phyloP scores from a whole-genome alignment of 1,284 basidiomycete species.

The Trichosporon ovoides region DNA sequence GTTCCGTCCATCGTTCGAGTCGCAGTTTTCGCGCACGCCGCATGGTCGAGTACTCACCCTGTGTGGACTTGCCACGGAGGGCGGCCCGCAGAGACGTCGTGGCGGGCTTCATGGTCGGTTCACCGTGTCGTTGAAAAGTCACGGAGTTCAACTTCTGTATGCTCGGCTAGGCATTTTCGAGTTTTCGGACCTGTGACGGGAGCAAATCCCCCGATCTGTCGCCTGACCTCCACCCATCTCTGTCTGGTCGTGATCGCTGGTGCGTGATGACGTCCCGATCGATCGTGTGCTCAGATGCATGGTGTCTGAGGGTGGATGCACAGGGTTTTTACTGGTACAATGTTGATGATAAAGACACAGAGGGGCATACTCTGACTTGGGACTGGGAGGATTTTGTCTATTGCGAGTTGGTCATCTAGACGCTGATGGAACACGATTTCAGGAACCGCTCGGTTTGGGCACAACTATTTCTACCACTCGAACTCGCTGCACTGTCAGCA shows the following conservation, averaged over 20 bases:
- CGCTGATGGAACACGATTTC: too few relatives aligned
- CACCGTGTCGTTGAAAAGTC: neutral
- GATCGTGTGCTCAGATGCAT: neutral
- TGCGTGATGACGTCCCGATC: neutral
- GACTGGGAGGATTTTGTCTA: neutral
- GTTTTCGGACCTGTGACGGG: conserved; percentile 1
- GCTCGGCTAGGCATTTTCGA: neutral
- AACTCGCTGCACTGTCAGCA: conserved; percentile 30
- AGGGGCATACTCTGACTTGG: neutral
- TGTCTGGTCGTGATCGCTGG: too few relatives aligned
- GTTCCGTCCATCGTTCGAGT: too few relatives aligned
- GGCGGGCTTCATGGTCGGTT: conserved; percentile 1
- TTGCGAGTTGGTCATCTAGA: too few relatives aligned
- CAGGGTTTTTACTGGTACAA: conserved; percentile 1
- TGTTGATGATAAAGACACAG: conserved; percentile 6
- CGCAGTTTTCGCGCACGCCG: too few relatives aligned
- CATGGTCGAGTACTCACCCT: neutral
- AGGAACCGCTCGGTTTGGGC: too few relatives aligned
- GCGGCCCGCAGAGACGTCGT: neutral
- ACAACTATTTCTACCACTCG: conserved; percentile 31
- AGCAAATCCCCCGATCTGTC: neutral
- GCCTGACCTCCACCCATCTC: conserved; percentile 1
- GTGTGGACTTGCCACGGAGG: neutral
- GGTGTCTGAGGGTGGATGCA: neutral
- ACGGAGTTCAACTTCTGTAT: neutral